Base-by-base conservation (phyloP, 768 basidiomycete genomes). In the Lactifluus pinguis region DNA sequence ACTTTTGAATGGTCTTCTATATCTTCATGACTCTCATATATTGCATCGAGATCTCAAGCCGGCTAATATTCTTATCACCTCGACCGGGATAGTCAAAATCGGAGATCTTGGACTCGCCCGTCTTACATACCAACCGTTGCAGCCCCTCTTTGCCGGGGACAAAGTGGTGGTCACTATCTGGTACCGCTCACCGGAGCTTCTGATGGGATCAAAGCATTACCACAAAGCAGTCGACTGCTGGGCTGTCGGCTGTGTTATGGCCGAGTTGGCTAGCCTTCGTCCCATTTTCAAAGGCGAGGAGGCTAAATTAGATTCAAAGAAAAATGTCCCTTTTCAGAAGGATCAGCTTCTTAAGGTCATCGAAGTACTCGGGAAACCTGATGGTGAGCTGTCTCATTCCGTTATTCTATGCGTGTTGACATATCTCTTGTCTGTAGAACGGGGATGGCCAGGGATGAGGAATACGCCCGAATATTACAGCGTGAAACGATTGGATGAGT, bases 201-300 rank as follows among this genome's bases (percentile, higher is more conserved):
- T 99, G 10, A 80, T 99, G 75, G 95, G 97, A 30, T 93, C 95
- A 0, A 92, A 94, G 64, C 97, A 99, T 73, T 99, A 99, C 72
- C 95, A 97, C 66, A 93, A 92, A 67, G 90, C 95, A 4, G 86
- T 98, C 44, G 94, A 99, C 70, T 85, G 92, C 56, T 99, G 97
- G 97, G 95, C 97, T 29, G 86, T 98, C 6, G 97, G 95, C 0
- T 99, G 97, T 70, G 98, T 99, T 48, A 87, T 95, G 75, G 97
- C 95, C 1, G 97, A 99, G 73, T 76, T 99, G 19, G 85, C 97
- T 2, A 93, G 92, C 63, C 74, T 98, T 49, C 77, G 95, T 25
- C 97, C 97, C 1, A 98, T 99, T 65, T 98, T 98, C 79, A 99
- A 99, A 71, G 97, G 95, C 11, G 97, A 99, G 72, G 97, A 98